These are phyloP conservation scores for Wickerhamomyces bovis DNA, from an alignment of 805 yeast species.

Conservation along the genomic window DNA sequence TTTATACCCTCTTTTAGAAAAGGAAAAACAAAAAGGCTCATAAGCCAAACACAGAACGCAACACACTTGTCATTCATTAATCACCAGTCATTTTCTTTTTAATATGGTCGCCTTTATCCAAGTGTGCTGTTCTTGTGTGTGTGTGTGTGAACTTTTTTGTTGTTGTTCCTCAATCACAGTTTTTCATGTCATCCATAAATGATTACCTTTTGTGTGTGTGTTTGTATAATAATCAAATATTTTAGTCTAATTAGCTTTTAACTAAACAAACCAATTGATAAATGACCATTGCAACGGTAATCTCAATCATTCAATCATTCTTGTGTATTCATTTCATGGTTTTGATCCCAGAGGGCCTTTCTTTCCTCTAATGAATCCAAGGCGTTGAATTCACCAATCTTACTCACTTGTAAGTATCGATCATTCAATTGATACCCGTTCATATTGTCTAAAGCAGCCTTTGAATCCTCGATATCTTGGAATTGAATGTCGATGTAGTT, in stretches of 20 bases:
- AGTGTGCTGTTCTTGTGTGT: not conserved
- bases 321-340: not conserved
- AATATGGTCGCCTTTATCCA: not conserved
- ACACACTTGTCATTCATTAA: not conserved
- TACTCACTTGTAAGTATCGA: constrained; percentile 16
- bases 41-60: not conserved
- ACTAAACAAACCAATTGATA: no score
- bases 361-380: constrained; percentile 4
- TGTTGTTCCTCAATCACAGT: not conserved
- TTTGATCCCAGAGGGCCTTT: constrained; percentile 14
- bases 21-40: not conserved
- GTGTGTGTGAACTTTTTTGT: not conserved
- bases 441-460: constrained; percentile 22
- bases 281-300: no score
- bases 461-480: constrained; percentile 20
- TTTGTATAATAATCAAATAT: constrained; percentile 6
- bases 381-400: constrained; percentile 7
- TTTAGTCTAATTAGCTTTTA: no score
- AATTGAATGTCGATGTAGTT: constrained; percentile 17
- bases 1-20: not conserved
- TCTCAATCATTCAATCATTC: no score
- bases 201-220: not conserved
- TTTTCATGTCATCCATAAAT: not conserved
- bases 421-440: constrained; percentile 16
- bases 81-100: not conserved